Conservation (phyloP, 345 rosid species). For the Litchi chinensis region DNA sequence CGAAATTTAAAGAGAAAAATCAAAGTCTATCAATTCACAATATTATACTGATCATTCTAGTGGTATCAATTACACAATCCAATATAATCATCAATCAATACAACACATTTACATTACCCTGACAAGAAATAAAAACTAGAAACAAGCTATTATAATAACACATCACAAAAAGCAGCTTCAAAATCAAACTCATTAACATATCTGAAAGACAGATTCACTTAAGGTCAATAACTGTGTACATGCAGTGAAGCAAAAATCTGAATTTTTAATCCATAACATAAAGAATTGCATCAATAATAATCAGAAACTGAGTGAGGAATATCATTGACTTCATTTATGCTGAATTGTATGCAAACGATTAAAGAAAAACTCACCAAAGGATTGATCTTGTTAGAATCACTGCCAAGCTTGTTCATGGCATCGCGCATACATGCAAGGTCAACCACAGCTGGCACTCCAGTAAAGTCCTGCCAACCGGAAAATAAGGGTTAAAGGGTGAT, state of each 20-base stretch:
- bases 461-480: conserved; percentile 72
- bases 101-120: background rate
- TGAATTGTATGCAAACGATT: conserved; percentile 3
- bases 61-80: background rate
- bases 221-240: background rate
- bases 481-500: conserved; percentile 18
- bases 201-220: background rate
- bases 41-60: background rate
- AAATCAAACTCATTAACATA: background rate
- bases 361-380: conserved; percentile 57
- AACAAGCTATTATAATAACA: background rate
- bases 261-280: background rate
- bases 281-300: background rate
- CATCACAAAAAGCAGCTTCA: background rate
- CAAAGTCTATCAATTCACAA: background rate
- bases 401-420: conserved; percentile 90
- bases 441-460: conserved; percentile 99
- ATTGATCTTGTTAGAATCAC: conserved; percentile 90
- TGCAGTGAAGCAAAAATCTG: background rate
- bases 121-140: conserved; percentile 8
- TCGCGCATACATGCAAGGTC: conserved; percentile 99
- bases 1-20: background rate
- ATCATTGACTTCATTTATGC: background rate
- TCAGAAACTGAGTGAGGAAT: background rate
- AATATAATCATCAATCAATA: background rate